A percentile compares a stretch with the other conserved stretches of the same genome.
Conservation (phyloP, 2,329 filamentous ascomycete genomes). For the Fusarium penzigii region DNA sequence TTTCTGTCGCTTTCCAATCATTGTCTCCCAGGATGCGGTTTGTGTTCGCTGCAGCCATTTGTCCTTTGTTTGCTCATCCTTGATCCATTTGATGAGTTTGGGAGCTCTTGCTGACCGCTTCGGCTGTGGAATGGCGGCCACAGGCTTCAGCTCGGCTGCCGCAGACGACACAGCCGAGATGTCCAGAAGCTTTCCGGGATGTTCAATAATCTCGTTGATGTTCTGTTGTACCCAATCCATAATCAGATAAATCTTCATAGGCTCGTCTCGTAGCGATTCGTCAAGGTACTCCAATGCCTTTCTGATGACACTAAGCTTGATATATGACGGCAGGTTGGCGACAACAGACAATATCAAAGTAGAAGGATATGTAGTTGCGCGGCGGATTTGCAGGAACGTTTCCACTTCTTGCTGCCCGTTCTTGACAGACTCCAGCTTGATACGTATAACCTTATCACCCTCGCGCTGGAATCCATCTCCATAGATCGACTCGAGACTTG, state of each 20-base stretch:
- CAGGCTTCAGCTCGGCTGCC: conserved; percentile 53
- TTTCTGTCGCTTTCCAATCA: conserved; percentile 70
- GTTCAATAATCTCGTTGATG: conserved; percentile 77
- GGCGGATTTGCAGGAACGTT: conserved; percentile 66
- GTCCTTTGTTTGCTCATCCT: conserved; percentile 60
- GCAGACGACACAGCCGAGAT: conserved; percentile 78
- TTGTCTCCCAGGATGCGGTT: conserved; percentile 66
- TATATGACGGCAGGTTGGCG: conserved; percentile 81
- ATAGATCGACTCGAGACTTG: conserved; percentile 82
- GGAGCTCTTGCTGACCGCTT: conserved; percentile 47
- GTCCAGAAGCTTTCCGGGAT: conserved; percentile 80
- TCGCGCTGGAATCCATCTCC: conserved; percentile 68
- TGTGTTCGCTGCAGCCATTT: conserved; percentile 72
- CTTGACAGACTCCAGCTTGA: conserved; percentile 61
- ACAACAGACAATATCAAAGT: conserved; percentile 69
- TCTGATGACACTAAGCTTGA: conserved; percentile 84
- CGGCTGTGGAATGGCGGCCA: conserved; percentile 26
- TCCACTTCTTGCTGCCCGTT: conserved; percentile 54
- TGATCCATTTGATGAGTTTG: conserved; percentile 64
- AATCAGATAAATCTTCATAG: conserved; percentile 85
- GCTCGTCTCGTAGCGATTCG: conserved; percentile 73
- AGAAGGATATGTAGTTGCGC: conserved; percentile 72
- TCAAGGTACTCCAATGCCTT: conserved; percentile 72
- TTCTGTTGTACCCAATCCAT: conserved; percentile 90
- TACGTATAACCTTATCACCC: conserved; percentile 66